Evolutionary conservation across 352 stramenopile genomes (phyloP), one percentile per base, ranked within the genome.

Genomic region (Phytophthora macrochlamydospora): DNA sequence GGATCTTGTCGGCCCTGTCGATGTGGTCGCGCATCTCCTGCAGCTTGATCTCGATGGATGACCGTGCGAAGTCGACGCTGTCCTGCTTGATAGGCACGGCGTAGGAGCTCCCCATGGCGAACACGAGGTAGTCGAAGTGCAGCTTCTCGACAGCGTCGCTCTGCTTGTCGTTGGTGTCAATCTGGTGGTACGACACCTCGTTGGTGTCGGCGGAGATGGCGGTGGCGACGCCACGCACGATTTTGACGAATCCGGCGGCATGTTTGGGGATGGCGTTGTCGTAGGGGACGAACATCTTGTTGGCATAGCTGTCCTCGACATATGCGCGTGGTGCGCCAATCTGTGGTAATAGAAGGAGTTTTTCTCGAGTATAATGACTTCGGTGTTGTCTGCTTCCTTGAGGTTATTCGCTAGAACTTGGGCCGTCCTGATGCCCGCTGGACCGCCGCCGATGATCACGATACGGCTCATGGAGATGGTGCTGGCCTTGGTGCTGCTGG

Each of bases 211-310:
- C 53, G 4, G 60, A 65, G 43, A 87, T 76, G 8, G 13, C 38
- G 0, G 65, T 88, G 31, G 67, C 76, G 7, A 83, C 53, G 3
- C 62, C 78, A 9, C 72, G 79, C 11, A 81, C 46, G n/a, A 88
- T 75, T 14, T 67, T 73, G 28, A 76, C 72, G 45, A 79, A 85
- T 11, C 50, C 57, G 11, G 18, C 31, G 9, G 77, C 59, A 8
- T 60, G 30, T 28, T 78, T 71, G 37, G 69, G 76, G 48, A 92
- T 84, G 5, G 71, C 84, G n/a, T 88, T 71, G 58, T 85, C 78
- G 60, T 82, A 83, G 3, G 84, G 84, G 40, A 92, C 75, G 55
- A 91, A 92, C 66, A 92, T 78, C 50, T 85, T 90, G 2, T 61
- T 54, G 13, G 59, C 61, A 67, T 76, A 92, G 42, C 51, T 42